These are phyloP conservation scores for Usnea hakonensis DNA, from an alignment of 495 filamentous ascomycete genomes.

Conservation along the genomic window DNA sequence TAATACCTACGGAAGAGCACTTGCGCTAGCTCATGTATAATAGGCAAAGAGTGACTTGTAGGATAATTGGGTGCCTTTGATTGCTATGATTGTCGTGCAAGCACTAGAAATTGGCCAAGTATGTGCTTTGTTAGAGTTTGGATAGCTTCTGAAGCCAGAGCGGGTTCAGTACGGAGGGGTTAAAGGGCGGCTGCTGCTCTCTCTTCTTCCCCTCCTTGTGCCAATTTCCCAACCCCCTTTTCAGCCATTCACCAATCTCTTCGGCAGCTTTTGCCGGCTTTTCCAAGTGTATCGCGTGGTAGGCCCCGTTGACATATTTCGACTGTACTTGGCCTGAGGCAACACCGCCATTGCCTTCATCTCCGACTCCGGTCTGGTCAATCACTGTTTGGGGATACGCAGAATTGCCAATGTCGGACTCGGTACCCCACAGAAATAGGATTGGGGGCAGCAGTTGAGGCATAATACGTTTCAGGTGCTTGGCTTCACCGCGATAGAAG, in stretches of 20 bases:
- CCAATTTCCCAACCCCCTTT: constrained; percentile 3
- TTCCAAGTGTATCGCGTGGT: constrained; percentile 12
- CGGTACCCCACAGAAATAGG: constrained; percentile 5
- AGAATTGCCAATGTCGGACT: constrained; percentile 3
- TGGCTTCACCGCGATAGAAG: constrained; percentile 11
- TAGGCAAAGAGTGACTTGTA: constrained; percentile 5
- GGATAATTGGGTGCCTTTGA: constrained; percentile 5
- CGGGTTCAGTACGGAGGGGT: neutral
- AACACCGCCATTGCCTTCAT: constrained; percentile 19
- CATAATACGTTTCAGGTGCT: neutral
- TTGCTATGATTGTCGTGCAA: neutral
- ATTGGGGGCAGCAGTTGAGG: neutral
- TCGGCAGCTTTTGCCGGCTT: constrained; percentile 5
- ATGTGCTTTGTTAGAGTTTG: neutral
- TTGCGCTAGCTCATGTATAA: constrained; percentile 2
- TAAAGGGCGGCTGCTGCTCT: neutral
- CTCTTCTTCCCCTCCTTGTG: neutral
- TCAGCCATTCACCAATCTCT: constrained; percentile 5
- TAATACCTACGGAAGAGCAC: neutral
- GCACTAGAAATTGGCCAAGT: neutral
- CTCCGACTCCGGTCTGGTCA: constrained; percentile 4
- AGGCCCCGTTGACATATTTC: constrained; percentile 1
- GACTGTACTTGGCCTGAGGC: constrained; percentile 5
- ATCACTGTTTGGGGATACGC: constrained; percentile 1
- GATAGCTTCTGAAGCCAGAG: constrained; percentile 11